A percentile compares a stretch with the other conserved stretches of the same genome.
phyloP scores from a whole-genome alignment of 163 green algal species.

The Chlorella variabilis region DNA sequence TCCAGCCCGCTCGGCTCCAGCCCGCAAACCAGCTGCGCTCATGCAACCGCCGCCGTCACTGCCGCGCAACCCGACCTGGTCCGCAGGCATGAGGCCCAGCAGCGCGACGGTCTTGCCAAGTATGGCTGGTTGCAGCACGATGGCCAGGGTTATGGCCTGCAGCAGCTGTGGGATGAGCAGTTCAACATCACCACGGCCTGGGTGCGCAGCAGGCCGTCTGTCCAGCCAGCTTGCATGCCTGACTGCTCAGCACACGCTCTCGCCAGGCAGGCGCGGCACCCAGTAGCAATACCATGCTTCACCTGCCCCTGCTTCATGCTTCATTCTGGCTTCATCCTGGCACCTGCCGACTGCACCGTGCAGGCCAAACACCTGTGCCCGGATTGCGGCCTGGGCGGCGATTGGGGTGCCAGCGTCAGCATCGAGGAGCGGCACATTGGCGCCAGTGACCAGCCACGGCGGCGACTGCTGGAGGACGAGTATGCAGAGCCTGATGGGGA shows the following conservation, averaged over 20 bases:
- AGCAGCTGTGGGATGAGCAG: slow-evolving; percentile 73
- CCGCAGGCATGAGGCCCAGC: slow-evolving; percentile 23
- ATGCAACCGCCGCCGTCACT: too few species aligned
- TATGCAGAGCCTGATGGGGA: slow-evolving; percentile 13
- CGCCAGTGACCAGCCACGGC: not conserved
- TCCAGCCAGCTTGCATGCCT: too few species aligned
- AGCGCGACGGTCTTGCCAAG: slow-evolving; percentile 52
- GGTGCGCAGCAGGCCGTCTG: too few species aligned
- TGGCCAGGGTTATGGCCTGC: slow-evolving; percentile 77
- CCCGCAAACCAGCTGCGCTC: not conserved
- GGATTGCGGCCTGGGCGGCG: slow-evolving; percentile 69
- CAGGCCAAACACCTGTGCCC: slow-evolving; percentile 62
- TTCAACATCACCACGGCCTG: slow-evolving; percentile 69
- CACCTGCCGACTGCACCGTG: too few species aligned
- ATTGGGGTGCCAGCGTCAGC: slow-evolving; percentile 76
- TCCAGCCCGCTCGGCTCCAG: too few species aligned
- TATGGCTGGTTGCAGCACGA: slow-evolving; percentile 93
- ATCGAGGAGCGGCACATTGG: not conserved
- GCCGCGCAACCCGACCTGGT: too few species aligned
- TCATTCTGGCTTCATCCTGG: too few species aligned
- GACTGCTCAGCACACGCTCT: not conserved
- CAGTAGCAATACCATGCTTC: too few species aligned
- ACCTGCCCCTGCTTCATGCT: too few species aligned
- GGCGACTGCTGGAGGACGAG: not conserved
- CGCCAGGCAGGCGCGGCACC: too few species aligned